A percentile compares a stretch with the other conserved stretches of the same genome.
phyloP scores from a whole-genome alignment of 2,329 filamentous ascomycete species.

The Fusarium mexicanum region DNA sequence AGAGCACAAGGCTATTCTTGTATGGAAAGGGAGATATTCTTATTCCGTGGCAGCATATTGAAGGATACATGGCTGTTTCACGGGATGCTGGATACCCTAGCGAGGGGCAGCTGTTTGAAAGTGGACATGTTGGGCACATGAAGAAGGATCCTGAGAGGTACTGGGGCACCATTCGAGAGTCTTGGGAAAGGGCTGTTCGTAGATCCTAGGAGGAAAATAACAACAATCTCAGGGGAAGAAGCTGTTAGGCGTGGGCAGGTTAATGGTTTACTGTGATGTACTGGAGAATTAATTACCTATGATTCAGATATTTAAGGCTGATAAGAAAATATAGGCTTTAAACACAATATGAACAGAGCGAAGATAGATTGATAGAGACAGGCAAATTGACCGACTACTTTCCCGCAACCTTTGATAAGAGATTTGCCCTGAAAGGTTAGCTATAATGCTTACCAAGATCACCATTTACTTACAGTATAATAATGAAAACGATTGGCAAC shows the following conservation, averaged over 20 bases:
- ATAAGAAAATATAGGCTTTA: too few species aligned
- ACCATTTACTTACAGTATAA: background rate
- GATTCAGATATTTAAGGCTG: too few species aligned
- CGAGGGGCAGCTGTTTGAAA: background rate
- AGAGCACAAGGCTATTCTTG: background rate
- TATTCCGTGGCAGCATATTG: constrained; percentile 3
- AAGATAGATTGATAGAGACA: too few species aligned
- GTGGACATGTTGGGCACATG: constrained; percentile 13
- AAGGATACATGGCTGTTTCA: background rate
- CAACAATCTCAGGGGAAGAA: too few species aligned
- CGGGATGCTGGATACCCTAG: background rate
- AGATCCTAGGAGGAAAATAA: too few species aligned
- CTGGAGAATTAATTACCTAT: too few species aligned
- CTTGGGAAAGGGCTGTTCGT: background rate
- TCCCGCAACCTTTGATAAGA: background rate
- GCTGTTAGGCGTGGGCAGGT: too few species aligned
- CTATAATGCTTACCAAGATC: too few species aligned
- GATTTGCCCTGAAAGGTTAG: background rate
- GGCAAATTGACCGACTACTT: too few species aligned
- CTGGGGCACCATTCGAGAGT: background rate
- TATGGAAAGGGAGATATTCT: background rate
- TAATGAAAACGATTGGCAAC: background rate
- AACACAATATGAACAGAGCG: too few species aligned
- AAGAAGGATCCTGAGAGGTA: background rate
- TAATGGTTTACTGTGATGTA: too few species aligned